A percentile compares a stretch with the other conserved stretches of the same genome.
Conservation (phyloP, 2,329 filamentous ascomycete genomes). For the Sclerotinia trifoliorum region DNA sequence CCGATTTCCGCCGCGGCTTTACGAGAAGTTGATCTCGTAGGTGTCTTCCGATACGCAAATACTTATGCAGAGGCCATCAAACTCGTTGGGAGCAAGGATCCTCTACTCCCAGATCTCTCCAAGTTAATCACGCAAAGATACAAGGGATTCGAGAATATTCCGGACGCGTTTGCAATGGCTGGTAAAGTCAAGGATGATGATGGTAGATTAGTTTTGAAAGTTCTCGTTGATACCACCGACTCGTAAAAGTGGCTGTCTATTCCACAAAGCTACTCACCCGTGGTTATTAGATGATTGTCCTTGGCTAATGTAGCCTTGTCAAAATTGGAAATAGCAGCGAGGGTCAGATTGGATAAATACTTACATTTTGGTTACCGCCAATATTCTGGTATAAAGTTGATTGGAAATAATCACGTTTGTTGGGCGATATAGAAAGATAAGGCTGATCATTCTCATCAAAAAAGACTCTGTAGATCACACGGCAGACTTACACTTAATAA, state of each 20-base stretch:
- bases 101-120: constrained; percentile 66
- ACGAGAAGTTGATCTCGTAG: constrained; percentile 73
- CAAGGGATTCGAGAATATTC: constrained; percentile 71
- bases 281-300: neutral
- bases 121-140: constrained; percentile 87
- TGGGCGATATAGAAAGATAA: neutral
- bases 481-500: neutral
- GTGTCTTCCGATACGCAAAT: constrained; percentile 75
- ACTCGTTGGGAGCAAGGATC: constrained; percentile 71
- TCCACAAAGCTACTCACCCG: neutral
- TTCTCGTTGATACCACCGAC: constrained; percentile 35
- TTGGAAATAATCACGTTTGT: neutral
- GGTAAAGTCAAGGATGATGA: constrained; percentile 53
- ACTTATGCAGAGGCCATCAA: constrained; percentile 90
- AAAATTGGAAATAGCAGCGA: neutral
- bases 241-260: neutral
- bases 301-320: neutral
- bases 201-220: constrained; percentile 39
- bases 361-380: neutral
- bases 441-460: neutral
- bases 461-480: neutral
- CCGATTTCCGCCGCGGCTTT: constrained; percentile 71
- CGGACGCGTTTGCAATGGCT: constrained; percentile 85
- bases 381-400: neutral
- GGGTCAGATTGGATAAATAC: neutral